These are phyloP conservation scores for Neoscytalidium dimidiatum DNA, from an alignment of 2,329 filamentous ascomycete species.

Conservation along the genomic window DNA sequence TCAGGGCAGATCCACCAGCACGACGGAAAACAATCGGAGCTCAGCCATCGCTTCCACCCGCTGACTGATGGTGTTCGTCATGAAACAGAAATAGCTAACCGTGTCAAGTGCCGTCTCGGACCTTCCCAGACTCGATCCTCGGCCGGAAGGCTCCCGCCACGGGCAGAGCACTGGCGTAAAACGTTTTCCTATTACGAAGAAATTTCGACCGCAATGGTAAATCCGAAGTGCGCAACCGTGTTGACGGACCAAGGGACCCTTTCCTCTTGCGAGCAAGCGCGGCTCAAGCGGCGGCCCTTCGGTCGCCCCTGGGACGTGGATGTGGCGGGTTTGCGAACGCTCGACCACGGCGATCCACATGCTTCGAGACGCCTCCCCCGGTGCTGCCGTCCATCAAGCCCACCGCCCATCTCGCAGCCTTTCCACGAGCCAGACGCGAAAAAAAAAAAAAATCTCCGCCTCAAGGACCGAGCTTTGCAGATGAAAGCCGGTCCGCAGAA, in stretches of 20 bases:
- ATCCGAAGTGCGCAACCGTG: neutral
- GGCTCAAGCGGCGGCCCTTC: neutral
- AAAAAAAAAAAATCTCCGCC: neutral
- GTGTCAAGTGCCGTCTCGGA: neutral
- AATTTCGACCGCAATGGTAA: neutral
- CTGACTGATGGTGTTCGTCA: no score
- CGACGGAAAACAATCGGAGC: neutral
- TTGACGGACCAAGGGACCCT: neutral
- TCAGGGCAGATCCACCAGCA: no score
- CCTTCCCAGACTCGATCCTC: neutral
- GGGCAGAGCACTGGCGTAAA: neutral
- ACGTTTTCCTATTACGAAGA: neutral
- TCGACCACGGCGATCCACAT: neutral
- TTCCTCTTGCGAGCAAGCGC: neutral
- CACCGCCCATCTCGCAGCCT: no score
- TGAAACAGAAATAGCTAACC: neutral
- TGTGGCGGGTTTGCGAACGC: neutral
- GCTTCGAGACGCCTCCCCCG: neutral
- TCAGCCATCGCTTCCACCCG: no score
- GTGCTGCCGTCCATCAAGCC: neutral
- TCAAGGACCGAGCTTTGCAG: neutral
- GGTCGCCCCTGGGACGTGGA: conserved; percentile 1
- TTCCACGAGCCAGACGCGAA: no score
- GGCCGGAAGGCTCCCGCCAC: neutral
- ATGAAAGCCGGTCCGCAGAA: neutral